A percentile compares a stretch with the other conserved stretches of the same genome.
Conservation (phyloP, 306 rosid genomes). For the Alnus rubra region DNA sequence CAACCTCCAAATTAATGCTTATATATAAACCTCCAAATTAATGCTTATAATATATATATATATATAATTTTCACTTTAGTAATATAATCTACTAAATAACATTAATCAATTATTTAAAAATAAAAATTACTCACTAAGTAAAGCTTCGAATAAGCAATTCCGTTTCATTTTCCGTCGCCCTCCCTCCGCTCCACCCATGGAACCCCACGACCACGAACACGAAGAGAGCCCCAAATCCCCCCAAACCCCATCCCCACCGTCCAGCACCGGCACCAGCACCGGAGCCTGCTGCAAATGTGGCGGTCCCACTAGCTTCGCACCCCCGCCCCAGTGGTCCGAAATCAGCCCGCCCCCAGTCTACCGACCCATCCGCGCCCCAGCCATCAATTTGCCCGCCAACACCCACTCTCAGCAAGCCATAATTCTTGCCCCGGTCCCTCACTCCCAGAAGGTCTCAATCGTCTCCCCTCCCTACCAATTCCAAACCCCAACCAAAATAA, state of each 20-base stretch:
- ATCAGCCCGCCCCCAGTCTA: conserved; percentile 74
- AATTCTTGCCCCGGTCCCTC: conserved; percentile 86
- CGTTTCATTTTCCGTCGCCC: too few species aligned
- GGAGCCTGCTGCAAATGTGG: conserved; percentile 83
- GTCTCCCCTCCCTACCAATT: conserved; percentile 53
- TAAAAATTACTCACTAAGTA: too few species aligned
- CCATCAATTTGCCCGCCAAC: conserved; percentile 70
- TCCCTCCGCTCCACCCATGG: conserved; percentile 9
- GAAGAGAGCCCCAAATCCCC: conserved; percentile 29
- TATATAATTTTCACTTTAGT: too few species aligned
- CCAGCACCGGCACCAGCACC: conserved; percentile 16
- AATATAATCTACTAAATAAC: too few species aligned
- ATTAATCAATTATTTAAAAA: too few species aligned
- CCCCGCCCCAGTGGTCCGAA: conserved; percentile 55
- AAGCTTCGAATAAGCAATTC: too few species aligned
- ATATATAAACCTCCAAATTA: too few species aligned
- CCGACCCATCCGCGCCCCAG: conserved; percentile 92
- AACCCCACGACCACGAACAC: conserved; percentile 31
- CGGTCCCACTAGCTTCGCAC: conserved; percentile 57
- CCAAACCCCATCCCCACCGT: conserved; percentile 19
- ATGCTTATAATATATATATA: too few species aligned
- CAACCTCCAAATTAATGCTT: too few species aligned
- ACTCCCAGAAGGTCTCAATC: conserved; percentile 59
- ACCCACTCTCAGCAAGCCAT: conserved; percentile 60
- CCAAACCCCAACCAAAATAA: conserved; percentile 61